Evolutionary conservation across 2,329 filamentous ascomycete genomes (phyloP), one percentile per base, ranked within the genome.

Genomic region (Pestalotiopsis sp.): DNA sequence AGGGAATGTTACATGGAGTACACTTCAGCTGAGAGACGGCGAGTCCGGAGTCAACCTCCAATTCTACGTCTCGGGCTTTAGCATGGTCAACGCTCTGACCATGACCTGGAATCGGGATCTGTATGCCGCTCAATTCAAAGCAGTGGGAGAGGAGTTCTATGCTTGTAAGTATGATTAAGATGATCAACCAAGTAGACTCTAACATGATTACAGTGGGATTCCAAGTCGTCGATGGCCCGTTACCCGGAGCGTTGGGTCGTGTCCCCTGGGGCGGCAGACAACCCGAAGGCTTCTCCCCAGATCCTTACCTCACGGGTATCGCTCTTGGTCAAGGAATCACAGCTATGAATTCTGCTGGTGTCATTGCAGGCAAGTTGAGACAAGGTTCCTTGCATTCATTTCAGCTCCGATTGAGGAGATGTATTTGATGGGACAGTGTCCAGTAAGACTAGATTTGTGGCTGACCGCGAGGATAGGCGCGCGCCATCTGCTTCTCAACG

Each of bases 71-170:
- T 73, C 72, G 7, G 71, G 70, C 31, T 73, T 73, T 59, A 64
- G 59, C 38, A 70, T 70, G 58, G 64, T 69, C 41, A 69, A 70
- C 27, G 72, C 72, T 12, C 60, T 73, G 59, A 68, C 66, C 17
- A 69, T 71, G 71, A 73, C 71, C 27, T 73, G 72, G 72, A 67
- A 73, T 62, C 70, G 70, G 5, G 63, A 69, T 23, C 66, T 72
- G 4, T 66, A 68, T 36, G 66, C 66, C 23, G 63, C 63, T 5
- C 71, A 73, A 25, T 73, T 72, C 66, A 56, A 62, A 14, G 70
- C 70, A 39, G 56, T 73, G 9, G 72, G 71, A 1, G 63, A 70
- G 3, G 71, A 73, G 27, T 73, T 71, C 13, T 73, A 69, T 23
- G 69, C 45, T 4, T 59, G 66, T 64, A 52, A 68, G 25, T 38